phyloP scores from a whole-genome alignment of 1,284 basidiomycete genomes.

The Cryptococcus wingfieldii region DNA sequence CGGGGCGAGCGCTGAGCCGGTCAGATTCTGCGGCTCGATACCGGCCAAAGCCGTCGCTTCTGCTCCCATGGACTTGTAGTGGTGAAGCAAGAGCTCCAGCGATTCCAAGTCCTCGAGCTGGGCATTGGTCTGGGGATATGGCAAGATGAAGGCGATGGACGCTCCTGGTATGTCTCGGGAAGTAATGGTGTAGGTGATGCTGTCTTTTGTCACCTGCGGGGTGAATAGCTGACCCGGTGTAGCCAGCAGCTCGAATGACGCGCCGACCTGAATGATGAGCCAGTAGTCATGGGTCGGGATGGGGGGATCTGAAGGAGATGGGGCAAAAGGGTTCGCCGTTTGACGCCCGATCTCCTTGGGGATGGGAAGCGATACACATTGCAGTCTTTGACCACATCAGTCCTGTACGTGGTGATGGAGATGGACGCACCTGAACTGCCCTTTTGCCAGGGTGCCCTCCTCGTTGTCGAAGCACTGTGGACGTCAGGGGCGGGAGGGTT shows the following conservation, averaged over 20 bases:
- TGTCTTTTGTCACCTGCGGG: conserved; percentile 13
- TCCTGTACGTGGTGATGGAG: too few species aligned
- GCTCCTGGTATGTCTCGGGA: conserved; percentile 34
- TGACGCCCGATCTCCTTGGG: conserved; percentile 41
- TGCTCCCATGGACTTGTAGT: conserved; percentile 55
- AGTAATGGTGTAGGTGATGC: conserved; percentile 34
- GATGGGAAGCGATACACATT: conserved; percentile 47
- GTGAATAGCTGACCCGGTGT: conserved; percentile 32
- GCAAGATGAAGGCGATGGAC: conserved; percentile 51
- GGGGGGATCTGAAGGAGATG: conserved; percentile 34
- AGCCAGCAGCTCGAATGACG: conserved; percentile 43
- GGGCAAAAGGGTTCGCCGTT: conserved; percentile 47
- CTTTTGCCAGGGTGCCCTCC: conserved; percentile 33
- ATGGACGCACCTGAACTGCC: conserved; percentile 32
- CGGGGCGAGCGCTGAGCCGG: conserved; percentile 8
- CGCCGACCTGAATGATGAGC: conserved; percentile 44
- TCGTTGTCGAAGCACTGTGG: conserved; percentile 36
- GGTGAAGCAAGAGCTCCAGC: conserved; percentile 64
- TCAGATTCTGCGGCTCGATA: conserved; percentile 5
- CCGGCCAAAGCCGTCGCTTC: conserved; percentile 28
- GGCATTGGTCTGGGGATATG: conserved; percentile 43
- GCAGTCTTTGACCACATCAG: conserved; percentile 25
- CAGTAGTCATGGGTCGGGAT: conserved; percentile 47
- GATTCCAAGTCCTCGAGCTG: conserved; percentile 61
- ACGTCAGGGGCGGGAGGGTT: not conserved